Evolutionary conservation across 2,329 filamentous ascomycete genomes (phyloP), one percentile per base, ranked within the genome.

Genomic region (Alternaria conjuncta): DNA sequence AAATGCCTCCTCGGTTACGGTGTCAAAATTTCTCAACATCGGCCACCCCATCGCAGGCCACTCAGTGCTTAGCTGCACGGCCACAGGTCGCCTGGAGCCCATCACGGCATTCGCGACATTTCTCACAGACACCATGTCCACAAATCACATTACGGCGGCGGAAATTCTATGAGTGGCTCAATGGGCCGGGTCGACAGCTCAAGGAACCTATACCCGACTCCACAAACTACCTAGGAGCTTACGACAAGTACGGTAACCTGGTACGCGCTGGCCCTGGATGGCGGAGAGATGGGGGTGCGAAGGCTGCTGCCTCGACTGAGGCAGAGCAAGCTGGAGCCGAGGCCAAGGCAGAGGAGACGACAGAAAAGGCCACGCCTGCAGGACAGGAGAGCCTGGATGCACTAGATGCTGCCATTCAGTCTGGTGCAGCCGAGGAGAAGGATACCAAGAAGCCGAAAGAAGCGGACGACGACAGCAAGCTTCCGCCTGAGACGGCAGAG

Each of bases 151-250:
- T 81, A 67, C 82, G 86, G 45, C 85, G 87, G 63, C 80, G 82
- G 61, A 79, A 84, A 54, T 88, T 89, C 82, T 88, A 85, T 70
- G 78, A 80, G 65, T 90, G 88, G 88, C 81, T 90, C 41, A 84
- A 86, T 64, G 85, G 85, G 1, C 84, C 85, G 26, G 86, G 86
- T 10, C 77, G 75, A 67, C 78, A 75, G 21, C 84, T 88, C 69
- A 81, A 81, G 57, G 72, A 84, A 12, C 85, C 84, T 45, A 70
- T 86, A 3, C 81, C 82, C 1, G 79, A 79, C 36, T 84, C 83
- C 25, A 87, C 86, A 26, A 88, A 87, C 65, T 88, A 88, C 70
- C 78, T 88, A 18, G 82, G 80, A 60, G 86, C 84, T 45, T 87
- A 87, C 73, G 83, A 86, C 71, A 80, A 75, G 63, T 71, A 74